These are phyloP conservation scores for Laetiporus sulphureus DNA, from an alignment of 1,284 basidiomycete genomes.

Conservation along the genomic window DNA sequence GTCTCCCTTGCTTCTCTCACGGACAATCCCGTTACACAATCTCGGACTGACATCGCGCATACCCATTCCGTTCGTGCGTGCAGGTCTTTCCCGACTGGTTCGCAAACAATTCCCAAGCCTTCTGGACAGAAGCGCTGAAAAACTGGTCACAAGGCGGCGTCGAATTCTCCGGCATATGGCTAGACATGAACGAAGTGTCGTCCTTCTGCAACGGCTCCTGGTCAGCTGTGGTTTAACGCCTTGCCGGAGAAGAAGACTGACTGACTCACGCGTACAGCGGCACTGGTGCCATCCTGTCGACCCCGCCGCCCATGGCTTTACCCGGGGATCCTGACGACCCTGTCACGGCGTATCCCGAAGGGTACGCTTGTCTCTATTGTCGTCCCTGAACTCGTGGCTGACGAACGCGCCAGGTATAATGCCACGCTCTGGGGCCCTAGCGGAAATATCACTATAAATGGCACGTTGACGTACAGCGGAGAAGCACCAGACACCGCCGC, in stretches of 20 bases:
- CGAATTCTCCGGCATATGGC: slow-evolving; percentile 67
- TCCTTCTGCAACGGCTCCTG: slow-evolving; percentile 63
- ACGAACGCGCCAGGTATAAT: slow-evolving; percentile 49
- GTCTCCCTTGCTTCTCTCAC: too few species aligned
- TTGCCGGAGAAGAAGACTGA: neutral
- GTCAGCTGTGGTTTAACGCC: slow-evolving; percentile 29
- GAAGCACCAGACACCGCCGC: slow-evolving; percentile 1
- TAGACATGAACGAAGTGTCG: slow-evolving; percentile 70
- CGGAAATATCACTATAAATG: slow-evolving; percentile 71
- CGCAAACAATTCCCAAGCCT: slow-evolving; percentile 40
- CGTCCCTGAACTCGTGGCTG: neutral
- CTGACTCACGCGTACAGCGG: slow-evolving; percentile 29
- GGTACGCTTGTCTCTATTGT: slow-evolving; percentile 31
- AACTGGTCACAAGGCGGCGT: slow-evolving; percentile 59
- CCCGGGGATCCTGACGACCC: slow-evolving; percentile 47
- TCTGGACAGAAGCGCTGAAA: slow-evolving; percentile 22
- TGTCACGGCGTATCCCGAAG: slow-evolving; percentile 54
- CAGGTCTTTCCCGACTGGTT: slow-evolving; percentile 68
- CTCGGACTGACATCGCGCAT: too few species aligned
- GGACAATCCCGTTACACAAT: too few species aligned
- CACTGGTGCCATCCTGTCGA: slow-evolving; percentile 42
- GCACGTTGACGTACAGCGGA: slow-evolving; percentile 45
- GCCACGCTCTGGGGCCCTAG: slow-evolving; percentile 55
- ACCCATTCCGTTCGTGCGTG: neutral
- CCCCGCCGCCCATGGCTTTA: slow-evolving; percentile 38